Evolutionary conservation across 2,329 filamentous ascomycete species (phyloP).

Genomic region (Ambrosiella xylebori): DNA sequence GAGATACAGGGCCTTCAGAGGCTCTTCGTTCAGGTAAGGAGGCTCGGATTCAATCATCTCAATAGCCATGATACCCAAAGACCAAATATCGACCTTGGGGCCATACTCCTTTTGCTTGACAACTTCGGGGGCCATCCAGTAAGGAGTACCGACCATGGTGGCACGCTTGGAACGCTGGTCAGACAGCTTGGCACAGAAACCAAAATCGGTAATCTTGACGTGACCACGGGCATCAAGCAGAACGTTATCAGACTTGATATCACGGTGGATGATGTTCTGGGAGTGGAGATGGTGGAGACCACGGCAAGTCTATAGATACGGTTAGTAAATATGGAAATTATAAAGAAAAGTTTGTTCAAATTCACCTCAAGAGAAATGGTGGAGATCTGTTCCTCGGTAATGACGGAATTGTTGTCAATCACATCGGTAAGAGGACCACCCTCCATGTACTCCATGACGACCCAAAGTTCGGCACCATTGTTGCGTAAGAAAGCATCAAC

Average conservation of each 20-base stretch:
- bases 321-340: conserved; percentile 15
- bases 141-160: conserved; percentile 97
- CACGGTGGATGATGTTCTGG: conserved; percentile 94
- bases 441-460: conserved; percentile 99
- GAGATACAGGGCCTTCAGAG: conserved; percentile 87
- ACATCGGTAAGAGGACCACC: conserved; percentile 94
- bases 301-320: conserved; percentile 59
- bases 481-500: conserved; percentile 92
- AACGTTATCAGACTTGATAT: conserved; percentile 99
- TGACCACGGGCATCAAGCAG: conserved; percentile 84
- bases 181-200: conserved; percentile 96
- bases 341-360: conserved; percentile 6
- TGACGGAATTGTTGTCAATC: conserved; percentile 90
- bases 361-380: conserved; percentile 87
- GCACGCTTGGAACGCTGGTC: conserved; percentile 93
- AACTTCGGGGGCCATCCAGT: conserved; percentile 99
- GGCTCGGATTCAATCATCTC: conserved; percentile 99
- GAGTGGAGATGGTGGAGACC: conserved; percentile 86
- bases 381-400: conserved; percentile 92
- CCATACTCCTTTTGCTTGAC: conserved; percentile 99
- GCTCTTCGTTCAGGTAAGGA: conserved; percentile 94
- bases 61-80: conserved; percentile 96
- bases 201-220: conserved; percentile 98
- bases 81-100: conserved; percentile 97
- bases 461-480: conserved; percentile 91